Evolutionary conservation across 345 rosid species (phyloP).

Genomic region (Turnera subulata): DNA sequence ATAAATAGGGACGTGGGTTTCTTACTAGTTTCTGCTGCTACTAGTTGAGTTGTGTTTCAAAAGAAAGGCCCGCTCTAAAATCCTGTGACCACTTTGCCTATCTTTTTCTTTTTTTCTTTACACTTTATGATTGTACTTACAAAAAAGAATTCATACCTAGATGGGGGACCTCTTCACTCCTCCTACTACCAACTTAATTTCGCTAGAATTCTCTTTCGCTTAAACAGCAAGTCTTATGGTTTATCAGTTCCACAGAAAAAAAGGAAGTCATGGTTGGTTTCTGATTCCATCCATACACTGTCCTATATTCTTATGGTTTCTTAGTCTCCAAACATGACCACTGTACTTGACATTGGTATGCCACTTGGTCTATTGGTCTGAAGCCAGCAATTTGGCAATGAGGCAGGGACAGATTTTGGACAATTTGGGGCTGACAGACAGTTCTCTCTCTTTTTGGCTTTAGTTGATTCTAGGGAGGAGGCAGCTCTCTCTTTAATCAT

Average conservation of each 20-base stretch:
- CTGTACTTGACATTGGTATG: background rate
- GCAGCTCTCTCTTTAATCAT: slow-evolving; percentile 20
- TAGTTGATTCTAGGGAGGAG: slow-evolving; percentile 9
- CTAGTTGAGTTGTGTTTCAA: slow-evolving; percentile 30
- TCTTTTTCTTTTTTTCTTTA: slow-evolving; percentile 24
- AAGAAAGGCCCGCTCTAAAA: slow-evolving; percentile 48
- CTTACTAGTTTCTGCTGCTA: slow-evolving; percentile 21
- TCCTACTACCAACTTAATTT: slow-evolving; percentile 5
- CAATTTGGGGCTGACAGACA: background rate
- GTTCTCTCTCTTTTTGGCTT: slow-evolving; percentile 17
- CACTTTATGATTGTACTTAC: slow-evolving; percentile 29
- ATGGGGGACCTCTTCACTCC: slow-evolving; percentile 20
- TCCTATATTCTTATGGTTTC: background rate
- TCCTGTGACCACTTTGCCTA: slow-evolving; percentile 47
- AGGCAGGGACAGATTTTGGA: slow-evolving; percentile 12
- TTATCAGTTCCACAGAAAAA: no score
- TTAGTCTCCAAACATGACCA: background rate
- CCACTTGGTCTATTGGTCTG: background rate
- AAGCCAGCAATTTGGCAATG: slow-evolving; percentile 13
- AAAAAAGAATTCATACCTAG: slow-evolving; percentile 21
- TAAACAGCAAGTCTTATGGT: background rate
- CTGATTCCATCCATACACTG: no score
- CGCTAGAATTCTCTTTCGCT: background rate
- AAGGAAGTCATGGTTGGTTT: no score
- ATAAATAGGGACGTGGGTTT: slow-evolving; percentile 52